A percentile compares a stretch with the other conserved stretches of the same genome.
Evolutionary conservation across 768 basidiomycete species (phyloP).

Genomic region (Podaxis pistillaris): DNA sequence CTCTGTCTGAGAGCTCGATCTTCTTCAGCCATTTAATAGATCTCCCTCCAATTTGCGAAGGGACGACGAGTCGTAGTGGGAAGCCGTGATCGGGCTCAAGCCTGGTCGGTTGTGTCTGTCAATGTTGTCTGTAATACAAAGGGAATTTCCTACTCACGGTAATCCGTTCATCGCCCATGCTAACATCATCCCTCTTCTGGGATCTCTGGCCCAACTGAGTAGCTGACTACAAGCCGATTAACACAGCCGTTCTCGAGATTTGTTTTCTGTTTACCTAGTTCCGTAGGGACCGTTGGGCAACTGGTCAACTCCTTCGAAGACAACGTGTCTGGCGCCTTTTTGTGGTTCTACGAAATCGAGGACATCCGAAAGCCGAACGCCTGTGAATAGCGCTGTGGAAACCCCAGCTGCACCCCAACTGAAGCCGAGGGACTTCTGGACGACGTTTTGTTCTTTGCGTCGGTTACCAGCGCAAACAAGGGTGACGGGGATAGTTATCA

Average conservation of each 20-base stretch:
- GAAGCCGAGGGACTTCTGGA: constrained; percentile 55
- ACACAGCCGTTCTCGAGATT: not conserved
- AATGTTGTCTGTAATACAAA: not conserved
- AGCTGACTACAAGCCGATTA: constrained; percentile 28
- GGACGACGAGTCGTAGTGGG: constrained; percentile 62
- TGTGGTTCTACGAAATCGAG: constrained; percentile 43
- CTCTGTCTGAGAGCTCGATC: constrained; percentile 49
- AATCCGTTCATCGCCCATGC: constrained; percentile 60
- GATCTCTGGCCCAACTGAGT: constrained; percentile 43
- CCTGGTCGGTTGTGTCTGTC: not conserved
- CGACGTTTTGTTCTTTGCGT: constrained; percentile 64
- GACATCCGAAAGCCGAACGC: constrained; percentile 55
- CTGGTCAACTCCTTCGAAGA: constrained; percentile 58
- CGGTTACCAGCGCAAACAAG: constrained; percentile 65
- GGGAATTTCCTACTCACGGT: constrained; percentile 22
- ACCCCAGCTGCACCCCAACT: constrained; percentile 52
- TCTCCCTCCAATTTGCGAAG: constrained; percentile 61
- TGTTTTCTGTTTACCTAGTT: constrained; percentile 29
- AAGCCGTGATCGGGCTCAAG: constrained; percentile 65
- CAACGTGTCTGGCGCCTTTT: constrained; percentile 43
- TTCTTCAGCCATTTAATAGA: constrained; percentile 59
- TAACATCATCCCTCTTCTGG: constrained; percentile 49
- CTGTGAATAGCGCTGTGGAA: constrained; percentile 58
- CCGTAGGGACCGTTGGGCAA: constrained; percentile 63
- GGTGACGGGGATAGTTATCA: constrained; percentile 59